Conservation (phyloP, 1,139 yeast species). For the Saccharomyces hybrid region DNA sequence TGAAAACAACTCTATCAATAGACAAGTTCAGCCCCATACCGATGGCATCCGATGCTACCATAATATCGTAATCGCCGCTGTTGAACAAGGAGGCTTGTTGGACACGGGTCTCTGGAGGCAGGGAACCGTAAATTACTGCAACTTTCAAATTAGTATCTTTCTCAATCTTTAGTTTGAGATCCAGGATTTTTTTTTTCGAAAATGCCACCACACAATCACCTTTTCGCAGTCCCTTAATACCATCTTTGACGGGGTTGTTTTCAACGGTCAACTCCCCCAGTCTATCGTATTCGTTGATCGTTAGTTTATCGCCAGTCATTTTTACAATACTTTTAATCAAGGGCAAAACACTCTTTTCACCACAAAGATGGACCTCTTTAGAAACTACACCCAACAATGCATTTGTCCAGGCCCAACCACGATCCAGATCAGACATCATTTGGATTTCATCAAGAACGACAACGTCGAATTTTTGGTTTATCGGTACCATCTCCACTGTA, state of each 20-base stretch:
- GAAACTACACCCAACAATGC: slow-evolving; percentile 86
- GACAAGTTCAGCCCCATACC: slow-evolving; percentile 95
- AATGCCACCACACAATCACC: slow-evolving; percentile 94
- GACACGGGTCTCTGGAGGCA: slow-evolving; percentile 92
- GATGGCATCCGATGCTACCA: slow-evolving; percentile 93
- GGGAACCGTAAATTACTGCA: slow-evolving; percentile 89
- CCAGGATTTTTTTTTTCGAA: slow-evolving; percentile 62
- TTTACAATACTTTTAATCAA: slow-evolving; percentile 50
- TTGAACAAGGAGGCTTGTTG: slow-evolving; percentile 78
- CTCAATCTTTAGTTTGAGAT: slow-evolving; percentile 60
- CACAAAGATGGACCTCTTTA: slow-evolving; percentile 83
- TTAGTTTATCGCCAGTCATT: slow-evolving; percentile 73
- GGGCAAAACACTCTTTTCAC: slow-evolving; percentile 77
- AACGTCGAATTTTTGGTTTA: slow-evolving; percentile 61
- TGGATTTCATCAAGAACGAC: slow-evolving; percentile 95
- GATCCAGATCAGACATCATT: slow-evolving; percentile 69
- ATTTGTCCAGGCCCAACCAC: slow-evolving; percentile 96
- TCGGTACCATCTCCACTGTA: slow-evolving; percentile 88
- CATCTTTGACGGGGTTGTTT: slow-evolving; percentile 33
- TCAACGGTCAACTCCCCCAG: slow-evolving; percentile 64
- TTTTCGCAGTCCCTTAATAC: slow-evolving; percentile 37
- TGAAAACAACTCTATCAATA: slow-evolving; percentile 72
- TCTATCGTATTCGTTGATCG: slow-evolving; percentile 61
- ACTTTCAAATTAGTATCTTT: slow-evolving; percentile 54
- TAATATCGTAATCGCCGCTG: slow-evolving; percentile 61